Base-by-base conservation (phyloP, 495 filamentous ascomycete genomes). In the Aspergillus asperescens region DNA sequence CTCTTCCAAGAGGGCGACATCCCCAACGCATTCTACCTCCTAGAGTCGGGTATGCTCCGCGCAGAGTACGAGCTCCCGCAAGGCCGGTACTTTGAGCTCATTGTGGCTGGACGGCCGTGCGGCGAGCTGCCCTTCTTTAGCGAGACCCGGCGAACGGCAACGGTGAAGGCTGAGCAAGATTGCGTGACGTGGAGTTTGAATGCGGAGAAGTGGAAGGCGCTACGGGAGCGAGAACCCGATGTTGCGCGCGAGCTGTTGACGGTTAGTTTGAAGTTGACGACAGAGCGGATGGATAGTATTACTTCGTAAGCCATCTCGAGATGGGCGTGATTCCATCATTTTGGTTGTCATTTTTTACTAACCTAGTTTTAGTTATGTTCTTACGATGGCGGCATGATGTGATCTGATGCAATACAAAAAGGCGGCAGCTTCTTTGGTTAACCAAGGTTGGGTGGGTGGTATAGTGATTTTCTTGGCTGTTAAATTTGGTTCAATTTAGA, bases 51-150 rank as follows among this genome's bases (percentile, higher is more conserved):
- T 25, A 90, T 96, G 63, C 77, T 98, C 24, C 81, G 90, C 29
- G 89, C 85, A 1, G 90, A 93, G 57, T 98, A 97, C 63, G 80
- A 92, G 27, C 76, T 91, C 15, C 89, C 92, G 1, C 93, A 96
- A 65, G 93, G 94, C 5, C 78, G 80, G 56, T 87, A 89, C 59
- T 90, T 83, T 41, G 93, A 98, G 63, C 85, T 89, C 55, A 95
- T 98, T 35, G 87, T 96, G 2, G 89, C 90, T 7, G 93, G 93
- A 19, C 90, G 92, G 20, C 96, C 93, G 8, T 96, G 92, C 62
- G 93, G 93, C 22, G 93, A 98, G 69, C 69, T 97, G 47, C 93
- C 93, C 0, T 98, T 98, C 73, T 98, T 98, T 69, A 87, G 84
- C 13, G 87, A 89, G 60, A 96, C 90, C 0, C 78, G 81, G 23